Percentiles rank a stretch among this genome's conserved stretches.
Evolutionary conservation across 2,329 filamentous ascomycete genomes (phyloP).

Genomic region (Calycina marina): DNA sequence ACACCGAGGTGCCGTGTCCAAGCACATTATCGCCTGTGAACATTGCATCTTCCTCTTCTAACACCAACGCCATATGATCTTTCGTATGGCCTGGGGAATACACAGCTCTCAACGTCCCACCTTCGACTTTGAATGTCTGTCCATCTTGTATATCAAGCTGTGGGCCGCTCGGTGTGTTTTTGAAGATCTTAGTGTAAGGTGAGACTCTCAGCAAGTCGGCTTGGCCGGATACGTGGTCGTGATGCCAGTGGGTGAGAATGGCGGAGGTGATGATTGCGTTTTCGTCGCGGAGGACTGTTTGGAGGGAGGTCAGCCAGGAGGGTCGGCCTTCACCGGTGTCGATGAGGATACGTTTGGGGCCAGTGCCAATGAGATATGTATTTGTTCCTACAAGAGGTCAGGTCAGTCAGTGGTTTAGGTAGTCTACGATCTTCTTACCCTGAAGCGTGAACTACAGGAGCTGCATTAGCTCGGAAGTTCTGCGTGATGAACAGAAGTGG

Average conservation of each 20-base stretch:
- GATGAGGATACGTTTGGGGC: conserved; percentile 59
- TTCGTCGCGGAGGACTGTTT: conserved; percentile 49
- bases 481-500: not conserved
- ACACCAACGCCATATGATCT: conserved; percentile 68
- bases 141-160: conserved; percentile 41
- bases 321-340: conserved; percentile 73
- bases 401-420: conserved; percentile 26
- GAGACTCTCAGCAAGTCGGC: conserved; percentile 48
- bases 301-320: conserved; percentile 56
- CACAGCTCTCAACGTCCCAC: conserved; percentile 51
- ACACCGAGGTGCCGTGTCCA: conserved; percentile 74
- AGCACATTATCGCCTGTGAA: conserved; percentile 86
- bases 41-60: conserved; percentile 66
- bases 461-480: conserved; percentile 4
- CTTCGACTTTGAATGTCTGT: conserved; percentile 38
- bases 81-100: conserved; percentile 61
- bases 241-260: conserved; percentile 86
- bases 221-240: conserved; percentile 71
- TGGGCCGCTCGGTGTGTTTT: conserved; percentile 40
- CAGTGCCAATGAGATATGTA: conserved; percentile 80
- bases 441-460: conserved; percentile 42
- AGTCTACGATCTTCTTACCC: conserved; percentile 31
- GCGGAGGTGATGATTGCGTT: conserved; percentile 52
- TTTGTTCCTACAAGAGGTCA: conserved; percentile 62
- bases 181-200: conserved; percentile 50